A percentile compares a stretch with the other conserved stretches of the same genome.
phyloP scores from a whole-genome alignment of 2,329 filamentous ascomycete species.

The Sporothrix euskadiensis region DNA sequence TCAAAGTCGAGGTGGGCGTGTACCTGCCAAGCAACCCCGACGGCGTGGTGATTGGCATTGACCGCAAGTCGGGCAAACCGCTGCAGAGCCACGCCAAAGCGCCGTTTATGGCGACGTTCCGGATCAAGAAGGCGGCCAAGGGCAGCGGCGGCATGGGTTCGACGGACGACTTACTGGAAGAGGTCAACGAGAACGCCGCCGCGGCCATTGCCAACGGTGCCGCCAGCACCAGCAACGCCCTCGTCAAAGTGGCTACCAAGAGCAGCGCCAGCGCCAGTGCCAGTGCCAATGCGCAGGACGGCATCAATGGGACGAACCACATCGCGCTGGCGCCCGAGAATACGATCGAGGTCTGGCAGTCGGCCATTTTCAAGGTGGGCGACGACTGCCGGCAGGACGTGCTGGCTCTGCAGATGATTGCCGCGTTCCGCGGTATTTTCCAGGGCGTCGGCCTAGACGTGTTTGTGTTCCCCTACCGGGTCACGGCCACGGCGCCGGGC shows the following conservation, averaged over 20 bases:
- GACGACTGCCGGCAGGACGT: conserved; percentile 98
- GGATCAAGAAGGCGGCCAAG: conserved; percentile 73
- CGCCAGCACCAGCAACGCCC: conserved; percentile 26
- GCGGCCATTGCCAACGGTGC: conserved; percentile 25
- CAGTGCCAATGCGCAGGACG: too few species aligned
- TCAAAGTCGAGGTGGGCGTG: conserved; percentile 94
- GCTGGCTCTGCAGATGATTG: conserved; percentile 94
- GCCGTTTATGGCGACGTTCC: conserved; percentile 98
- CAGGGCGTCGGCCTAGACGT: conserved; percentile 92
- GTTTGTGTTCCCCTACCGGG: conserved; percentile 94
- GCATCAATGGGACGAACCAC: background rate
- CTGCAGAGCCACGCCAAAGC: conserved; percentile 97
- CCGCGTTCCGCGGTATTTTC: conserved; percentile 96
- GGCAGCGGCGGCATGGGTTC: conserved; percentile 54
- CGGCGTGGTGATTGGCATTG: conserved; percentile 94
- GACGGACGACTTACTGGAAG: conserved; percentile 53
- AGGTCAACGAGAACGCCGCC: conserved; percentile 44
- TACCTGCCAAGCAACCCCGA: conserved; percentile 98
- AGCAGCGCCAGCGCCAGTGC: background rate
- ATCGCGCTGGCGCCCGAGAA: conserved; percentile 44
- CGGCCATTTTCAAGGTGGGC: conserved; percentile 98
- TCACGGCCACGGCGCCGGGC: conserved; percentile 93
- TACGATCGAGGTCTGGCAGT: conserved; percentile 95
- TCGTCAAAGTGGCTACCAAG: conserved; percentile 18
- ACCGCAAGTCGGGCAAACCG: conserved; percentile 95